Evolutionary conservation across 345 rosid genomes (phyloP).

Genomic region (Salix suchowensis): DNA sequence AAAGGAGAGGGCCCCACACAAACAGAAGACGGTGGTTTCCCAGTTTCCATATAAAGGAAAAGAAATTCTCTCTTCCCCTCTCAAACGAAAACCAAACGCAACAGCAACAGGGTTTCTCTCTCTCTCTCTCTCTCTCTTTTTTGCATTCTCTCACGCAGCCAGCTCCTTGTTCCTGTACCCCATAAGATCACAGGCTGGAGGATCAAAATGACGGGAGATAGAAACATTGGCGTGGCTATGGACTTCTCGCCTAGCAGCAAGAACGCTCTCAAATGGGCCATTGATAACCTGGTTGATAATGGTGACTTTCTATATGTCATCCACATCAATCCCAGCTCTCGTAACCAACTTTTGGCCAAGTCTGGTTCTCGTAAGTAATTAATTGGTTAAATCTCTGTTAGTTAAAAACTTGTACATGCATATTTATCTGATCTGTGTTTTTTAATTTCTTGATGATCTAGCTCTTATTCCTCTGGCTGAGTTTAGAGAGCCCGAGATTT

Average conservation of each 20-base stretch:
- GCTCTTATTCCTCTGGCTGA: conserved; percentile 84
- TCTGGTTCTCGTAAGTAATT: conserved; percentile 71
- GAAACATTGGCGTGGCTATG: conserved; percentile 77
- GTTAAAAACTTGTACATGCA: no score
- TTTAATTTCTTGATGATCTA: conserved; percentile 17
- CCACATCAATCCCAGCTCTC: conserved; percentile 50
- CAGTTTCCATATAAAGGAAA: not conserved
- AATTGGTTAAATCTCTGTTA: not conserved
- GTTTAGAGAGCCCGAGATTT: conserved; percentile 71
- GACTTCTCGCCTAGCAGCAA: conserved; percentile 95
- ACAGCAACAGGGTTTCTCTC: not conserved
- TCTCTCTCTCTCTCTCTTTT: no score
- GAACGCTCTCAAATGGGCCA: conserved; percentile 79
- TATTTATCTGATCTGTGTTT: conserved; percentile 9
- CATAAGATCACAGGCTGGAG: not conserved
- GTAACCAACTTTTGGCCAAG: conserved; percentile 48
- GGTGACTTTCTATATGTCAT: conserved; percentile 70
- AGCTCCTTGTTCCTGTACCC: not conserved
- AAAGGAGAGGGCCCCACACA: not conserved
- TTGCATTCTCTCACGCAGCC: not conserved
- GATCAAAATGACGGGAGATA: conserved; percentile 54
- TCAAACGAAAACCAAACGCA: not conserved
- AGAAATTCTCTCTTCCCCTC: not conserved
- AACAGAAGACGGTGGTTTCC: not conserved
- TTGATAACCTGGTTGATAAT: conserved; percentile 66